These are phyloP conservation scores for Aaosphaeria pasadenensis DNA, from an alignment of 2,329 filamentous ascomycete species.

Conservation along the genomic window DNA sequence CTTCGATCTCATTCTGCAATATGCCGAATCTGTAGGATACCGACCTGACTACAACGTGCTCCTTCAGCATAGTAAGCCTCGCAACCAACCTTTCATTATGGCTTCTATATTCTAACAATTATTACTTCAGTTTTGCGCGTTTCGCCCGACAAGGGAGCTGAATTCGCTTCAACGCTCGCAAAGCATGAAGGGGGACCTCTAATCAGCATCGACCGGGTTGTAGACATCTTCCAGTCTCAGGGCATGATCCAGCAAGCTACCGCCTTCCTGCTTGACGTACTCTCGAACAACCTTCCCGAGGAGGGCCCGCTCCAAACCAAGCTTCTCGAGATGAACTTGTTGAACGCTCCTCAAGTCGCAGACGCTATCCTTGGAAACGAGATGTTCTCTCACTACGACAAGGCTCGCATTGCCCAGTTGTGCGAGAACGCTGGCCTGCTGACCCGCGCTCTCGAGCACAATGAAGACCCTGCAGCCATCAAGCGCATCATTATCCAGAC, in stretches of 20 bases:
- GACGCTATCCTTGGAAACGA: slow-evolving; percentile 97
- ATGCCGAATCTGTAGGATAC: slow-evolving; percentile 80
- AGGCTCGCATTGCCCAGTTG: slow-evolving; percentile 78
- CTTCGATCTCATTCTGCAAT: slow-evolving; percentile 94
- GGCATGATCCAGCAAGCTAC: slow-evolving; percentile 97
- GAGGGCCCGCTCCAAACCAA: slow-evolving; percentile 92
- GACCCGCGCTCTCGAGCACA: slow-evolving; percentile 77
- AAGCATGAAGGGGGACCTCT: slow-evolving; percentile 84
- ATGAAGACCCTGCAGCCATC: slow-evolving; percentile 83
- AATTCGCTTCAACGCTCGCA: slow-evolving; percentile 89
- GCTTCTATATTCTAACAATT: background rate
- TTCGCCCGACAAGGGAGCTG: slow-evolving; percentile 89
- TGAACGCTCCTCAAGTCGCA: slow-evolving; percentile 94
- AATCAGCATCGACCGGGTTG: slow-evolving; percentile 89
- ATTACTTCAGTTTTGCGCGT: slow-evolving; percentile 62
- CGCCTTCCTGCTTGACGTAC: slow-evolving; percentile 92
- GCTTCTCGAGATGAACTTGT: slow-evolving; percentile 94
- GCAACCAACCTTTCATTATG: background rate
- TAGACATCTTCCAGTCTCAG: slow-evolving; percentile 97
- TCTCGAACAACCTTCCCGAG: slow-evolving; percentile 92
- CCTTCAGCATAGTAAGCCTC: slow-evolving; percentile 66
- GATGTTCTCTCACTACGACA: slow-evolving; percentile 98
- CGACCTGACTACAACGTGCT: slow-evolving; percentile 93
- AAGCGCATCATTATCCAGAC: slow-evolving; percentile 87
- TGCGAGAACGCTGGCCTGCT: slow-evolving; percentile 88